phyloP scores from a whole-genome alignment of 495 filamentous ascomycete genomes.

The Talaromyces wortmannii region DNA sequence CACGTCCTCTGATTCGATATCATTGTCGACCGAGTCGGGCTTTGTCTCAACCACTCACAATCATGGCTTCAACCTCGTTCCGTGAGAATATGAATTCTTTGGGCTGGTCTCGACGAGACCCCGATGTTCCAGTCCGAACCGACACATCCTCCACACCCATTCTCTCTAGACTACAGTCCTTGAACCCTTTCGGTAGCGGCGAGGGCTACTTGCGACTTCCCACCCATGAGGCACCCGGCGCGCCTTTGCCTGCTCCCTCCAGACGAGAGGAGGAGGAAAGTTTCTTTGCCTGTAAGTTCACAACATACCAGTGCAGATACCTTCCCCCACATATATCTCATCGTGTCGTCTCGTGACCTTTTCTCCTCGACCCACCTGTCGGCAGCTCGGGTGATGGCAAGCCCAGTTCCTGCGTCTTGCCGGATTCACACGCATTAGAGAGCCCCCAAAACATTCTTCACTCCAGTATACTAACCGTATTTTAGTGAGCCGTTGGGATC shows the following conservation, averaged over 20 bases:
- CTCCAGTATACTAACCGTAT: background rate
- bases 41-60: background rate
- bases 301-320: background rate
- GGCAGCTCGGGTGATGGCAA: conserved; percentile 28
- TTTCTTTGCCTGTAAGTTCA: conserved; percentile 89
- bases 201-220: conserved; percentile 86
- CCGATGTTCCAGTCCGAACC: conserved; percentile 73
- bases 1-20: background rate
- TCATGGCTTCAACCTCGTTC: conserved; percentile 87
- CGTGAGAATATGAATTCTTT: conserved; percentile 89
- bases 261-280: conserved; percentile 91
- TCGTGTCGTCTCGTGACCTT: background rate
- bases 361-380: conserved; percentile 3
- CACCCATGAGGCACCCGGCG: conserved; percentile 74
- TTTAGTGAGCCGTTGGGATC: conserved; percentile 95
- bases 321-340: background rate
- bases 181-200: conserved; percentile 83
- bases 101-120: conserved; percentile 86
- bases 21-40: background rate
- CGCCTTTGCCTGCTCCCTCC: conserved; percentile 76
- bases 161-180: conserved; percentile 70
- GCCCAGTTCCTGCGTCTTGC: conserved; percentile 33
- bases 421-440: conserved; percentile 15
- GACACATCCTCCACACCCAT: conserved; percentile 67
- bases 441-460: conserved; percentile 8